Evolutionary conservation across 129 eudicot genomes (phyloP).

Genomic region (Cynara cardunculus): DNA sequence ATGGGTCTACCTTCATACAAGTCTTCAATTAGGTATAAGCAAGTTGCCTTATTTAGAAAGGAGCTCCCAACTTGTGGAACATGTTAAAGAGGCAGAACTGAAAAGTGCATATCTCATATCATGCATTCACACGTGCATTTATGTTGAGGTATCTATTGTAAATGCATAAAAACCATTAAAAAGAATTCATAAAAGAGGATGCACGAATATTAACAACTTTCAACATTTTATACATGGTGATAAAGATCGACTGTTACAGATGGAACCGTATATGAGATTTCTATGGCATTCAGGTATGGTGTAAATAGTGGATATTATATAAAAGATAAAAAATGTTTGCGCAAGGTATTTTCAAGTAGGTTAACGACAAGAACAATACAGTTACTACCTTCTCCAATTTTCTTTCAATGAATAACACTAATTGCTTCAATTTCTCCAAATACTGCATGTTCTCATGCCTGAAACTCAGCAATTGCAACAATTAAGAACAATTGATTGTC

Average conservation of each 20-base stretch:
- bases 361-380: background rate
- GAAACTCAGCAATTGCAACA: conserved; percentile 28
- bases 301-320: background rate
- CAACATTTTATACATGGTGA: background rate
- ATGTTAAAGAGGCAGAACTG: background rate
- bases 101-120: background rate
- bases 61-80: background rate
- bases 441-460: conserved; percentile 93
- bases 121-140: background rate
- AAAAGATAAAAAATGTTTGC: background rate
- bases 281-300: conserved; percentile 1
- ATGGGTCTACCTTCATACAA: too few species aligned
- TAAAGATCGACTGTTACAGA: background rate
- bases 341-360: background rate
- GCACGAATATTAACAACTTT: conserved; percentile 2
- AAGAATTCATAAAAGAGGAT: background rate
- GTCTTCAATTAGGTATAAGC: too few species aligned
- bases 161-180: background rate
- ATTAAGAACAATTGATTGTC: conserved; percentile 6
- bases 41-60: too few species aligned
- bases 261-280: background rate
- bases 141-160: background rate
- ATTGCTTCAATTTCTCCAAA: conserved; percentile 83
- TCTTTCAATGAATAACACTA: conserved; percentile 86
- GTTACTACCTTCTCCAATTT: conserved; percentile 78